Evolutionary conservation across 2,329 filamentous ascomycete genomes (phyloP).

Genomic region (Helminthosporium solani): DNA sequence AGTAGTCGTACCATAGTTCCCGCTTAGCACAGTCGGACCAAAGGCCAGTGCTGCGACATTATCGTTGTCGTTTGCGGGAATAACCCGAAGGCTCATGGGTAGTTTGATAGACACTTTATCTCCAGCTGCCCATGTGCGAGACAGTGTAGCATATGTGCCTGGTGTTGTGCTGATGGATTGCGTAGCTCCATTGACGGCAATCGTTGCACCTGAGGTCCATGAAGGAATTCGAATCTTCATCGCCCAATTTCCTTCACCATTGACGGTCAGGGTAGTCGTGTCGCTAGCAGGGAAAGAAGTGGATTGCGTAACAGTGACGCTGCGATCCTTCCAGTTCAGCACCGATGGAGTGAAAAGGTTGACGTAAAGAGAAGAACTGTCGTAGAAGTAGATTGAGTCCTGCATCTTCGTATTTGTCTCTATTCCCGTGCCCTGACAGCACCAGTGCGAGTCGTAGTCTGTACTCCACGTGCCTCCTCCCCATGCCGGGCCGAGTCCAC

Average conservation of each 20-base stretch:
- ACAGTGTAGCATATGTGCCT: constrained; percentile 47
- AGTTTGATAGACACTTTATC: constrained; percentile 49
- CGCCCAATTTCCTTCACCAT: constrained; percentile 35
- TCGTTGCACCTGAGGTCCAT: constrained; percentile 46
- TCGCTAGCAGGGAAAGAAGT: constrained; percentile 49
- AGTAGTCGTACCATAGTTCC: constrained; percentile 45
- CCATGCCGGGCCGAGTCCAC: constrained; percentile 54
- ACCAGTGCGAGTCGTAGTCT: constrained; percentile 57
- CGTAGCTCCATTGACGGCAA: constrained; percentile 47
- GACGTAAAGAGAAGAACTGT: constrained; percentile 47
- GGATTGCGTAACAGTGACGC: constrained; percentile 46
- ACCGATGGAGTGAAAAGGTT: constrained; percentile 54
- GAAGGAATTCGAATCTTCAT: constrained; percentile 51
- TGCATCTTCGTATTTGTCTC: constrained; percentile 57
- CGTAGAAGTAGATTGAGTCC: constrained; percentile 55
- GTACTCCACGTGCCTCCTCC: constrained; percentile 58
- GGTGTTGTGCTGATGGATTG: constrained; percentile 26
- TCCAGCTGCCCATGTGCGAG: constrained; percentile 46
- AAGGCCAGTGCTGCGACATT: constrained; percentile 50
- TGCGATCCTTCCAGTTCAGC: constrained; percentile 47
- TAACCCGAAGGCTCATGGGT: constrained; percentile 48
- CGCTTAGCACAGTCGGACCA: constrained; percentile 50
- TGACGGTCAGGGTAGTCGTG: constrained; percentile 43
- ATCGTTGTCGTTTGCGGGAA: constrained; percentile 52
- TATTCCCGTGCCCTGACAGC: constrained; percentile 54